A percentile compares a stretch with the other conserved stretches of the same genome.
Conservation (phyloP, 2,329 filamentous ascomycete species). For the Trichophyton simii region DNA sequence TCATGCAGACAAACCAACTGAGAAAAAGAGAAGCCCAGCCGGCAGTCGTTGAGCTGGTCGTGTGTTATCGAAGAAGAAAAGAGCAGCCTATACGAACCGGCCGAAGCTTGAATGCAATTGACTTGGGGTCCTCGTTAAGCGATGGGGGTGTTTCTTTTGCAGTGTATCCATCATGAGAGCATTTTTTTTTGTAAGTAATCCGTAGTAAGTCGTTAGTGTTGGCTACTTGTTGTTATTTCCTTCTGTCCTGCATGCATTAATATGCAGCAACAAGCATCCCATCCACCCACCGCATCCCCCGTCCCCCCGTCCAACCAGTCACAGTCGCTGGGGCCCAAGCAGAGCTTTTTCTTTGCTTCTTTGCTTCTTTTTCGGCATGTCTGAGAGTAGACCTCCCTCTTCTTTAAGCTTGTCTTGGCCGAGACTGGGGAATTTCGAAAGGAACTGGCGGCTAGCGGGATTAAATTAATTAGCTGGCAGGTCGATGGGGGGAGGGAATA, state of each 20-base stretch:
- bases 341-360: neutral
- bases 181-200: too few species aligned
- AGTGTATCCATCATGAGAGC: too few species aligned
- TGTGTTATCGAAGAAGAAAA: neutral
- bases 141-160: neutral
- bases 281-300: too few species aligned
- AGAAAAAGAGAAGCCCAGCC: too few species aligned
- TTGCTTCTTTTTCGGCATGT: neutral
- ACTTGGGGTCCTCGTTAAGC: neutral
- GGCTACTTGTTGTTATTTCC: too few species aligned
- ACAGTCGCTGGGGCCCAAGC: too few species aligned
- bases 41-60: too few species aligned
- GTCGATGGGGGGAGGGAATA: neutral
- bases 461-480: neutral
- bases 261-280: too few species aligned
- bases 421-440: constrained; percentile 1
- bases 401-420: neutral
- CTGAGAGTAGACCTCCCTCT: too few species aligned
- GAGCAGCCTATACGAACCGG: neutral
- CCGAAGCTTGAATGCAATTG: constrained; percentile 4
- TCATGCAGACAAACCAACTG: too few species aligned
- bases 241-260: neutral
- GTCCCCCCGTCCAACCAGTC: too few species aligned
- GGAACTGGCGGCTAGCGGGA: constrained; percentile 3
- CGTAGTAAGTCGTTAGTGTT: too few species aligned